Base-by-base conservation (phyloP, 2,329 filamentous ascomycete genomes). In the Exserohilum rostratum region DNA sequence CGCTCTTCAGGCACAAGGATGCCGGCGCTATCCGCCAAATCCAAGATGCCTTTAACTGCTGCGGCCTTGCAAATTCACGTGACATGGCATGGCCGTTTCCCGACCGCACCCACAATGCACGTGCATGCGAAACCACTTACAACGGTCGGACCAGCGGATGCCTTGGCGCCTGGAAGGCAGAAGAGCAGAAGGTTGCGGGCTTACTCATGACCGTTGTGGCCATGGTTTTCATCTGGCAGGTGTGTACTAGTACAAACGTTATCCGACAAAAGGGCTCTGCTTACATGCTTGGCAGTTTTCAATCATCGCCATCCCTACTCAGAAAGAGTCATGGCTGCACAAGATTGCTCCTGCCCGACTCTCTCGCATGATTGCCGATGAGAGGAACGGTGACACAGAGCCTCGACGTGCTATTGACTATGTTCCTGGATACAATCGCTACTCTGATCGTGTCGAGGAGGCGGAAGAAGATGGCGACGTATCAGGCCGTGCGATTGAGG, bases 51-150 rank as follows among this genome's bases (percentile, higher is more conserved):
- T 81, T 90, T 29, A 68, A 82, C 6, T 91, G 89, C 75, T 91
- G 89, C 61, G 89, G 89, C 0, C 77, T 90, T 30, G 79, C 79
- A 50, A 81, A 78, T 4, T 68, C 84, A 25, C 72, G 68, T 27
- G 87, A 91, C 65, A 83, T 82, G 61, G 82, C 83, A 0, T 90
- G 82, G 77, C 89, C 88, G 0, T 90, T 89, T 54, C 78, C 78
- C 48, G 51, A 75, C 49, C 59, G 71, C 46, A 61, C 64, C 46
- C 45, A 72, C 39, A 57, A 65, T 37, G 37, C 51, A 17, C 61
- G 72, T 38, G 69, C 74, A 11, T 88, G 87, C 65, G 61, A 74
- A 4, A 68, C 76, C 40, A 71, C 78, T 4, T 85, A 80, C 59
- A 77, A 77, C 0, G 34, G 42, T 37, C 77, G 84, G 27, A 70